Evolutionary conservation across 2,329 filamentous ascomycete genomes (phyloP).

Genomic region (Hymenoscyphus albidus): DNA sequence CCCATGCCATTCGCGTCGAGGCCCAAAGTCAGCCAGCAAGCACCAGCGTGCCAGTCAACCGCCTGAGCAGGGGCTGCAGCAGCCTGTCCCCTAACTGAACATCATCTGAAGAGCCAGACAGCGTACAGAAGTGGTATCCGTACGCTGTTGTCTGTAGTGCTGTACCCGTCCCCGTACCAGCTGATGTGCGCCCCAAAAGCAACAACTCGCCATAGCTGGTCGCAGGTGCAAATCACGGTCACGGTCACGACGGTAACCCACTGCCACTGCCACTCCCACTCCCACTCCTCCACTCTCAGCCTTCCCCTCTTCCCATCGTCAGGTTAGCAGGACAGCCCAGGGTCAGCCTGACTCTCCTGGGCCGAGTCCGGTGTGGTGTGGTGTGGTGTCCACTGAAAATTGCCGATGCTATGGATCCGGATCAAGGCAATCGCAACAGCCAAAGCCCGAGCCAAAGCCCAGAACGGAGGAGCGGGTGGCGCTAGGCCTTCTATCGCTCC

Average conservation of each 20-base stretch:
- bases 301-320: not conserved
- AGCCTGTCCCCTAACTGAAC: not conserved
- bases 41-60: not conserved
- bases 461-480: not conserved
- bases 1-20: not conserved
- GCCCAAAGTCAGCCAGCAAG: not conserved
- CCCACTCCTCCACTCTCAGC: not conserved
- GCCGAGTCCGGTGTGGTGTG: too few relatives aligned
- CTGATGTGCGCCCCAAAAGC: not conserved
- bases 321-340: not conserved
- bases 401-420: too few relatives aligned
- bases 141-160: not conserved
- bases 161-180: not conserved
- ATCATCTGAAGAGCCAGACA: not conserved
- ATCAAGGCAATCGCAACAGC: not conserved
- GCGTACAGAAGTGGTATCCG: too few relatives aligned
- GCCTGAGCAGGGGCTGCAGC: not conserved
- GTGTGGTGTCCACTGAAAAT: too few relatives aligned
- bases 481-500: not conserved
- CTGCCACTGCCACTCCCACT: not conserved
- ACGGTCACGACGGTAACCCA: too few relatives aligned
- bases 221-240: too few relatives aligned
- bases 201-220: not conserved
- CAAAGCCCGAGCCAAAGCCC: not conserved
- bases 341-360: too few relatives aligned